These are phyloP conservation scores for Clarireedia sp. DNA, from an alignment of 2,329 filamentous ascomycete genomes.

Conservation along the genomic window DNA sequence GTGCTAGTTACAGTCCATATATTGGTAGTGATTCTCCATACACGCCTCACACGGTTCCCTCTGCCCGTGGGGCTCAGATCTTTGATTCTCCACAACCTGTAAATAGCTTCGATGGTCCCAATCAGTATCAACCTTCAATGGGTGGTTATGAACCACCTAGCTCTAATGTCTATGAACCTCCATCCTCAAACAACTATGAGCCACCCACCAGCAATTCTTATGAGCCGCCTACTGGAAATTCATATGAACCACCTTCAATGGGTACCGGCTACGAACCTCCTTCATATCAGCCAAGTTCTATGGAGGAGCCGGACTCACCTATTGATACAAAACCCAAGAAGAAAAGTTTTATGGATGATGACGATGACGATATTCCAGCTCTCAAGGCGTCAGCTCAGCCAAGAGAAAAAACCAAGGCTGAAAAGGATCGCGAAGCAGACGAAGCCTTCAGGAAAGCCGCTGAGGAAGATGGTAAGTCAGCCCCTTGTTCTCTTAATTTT, in stretches of 20 bases:
- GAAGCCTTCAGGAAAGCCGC: slow-evolving; percentile 81
- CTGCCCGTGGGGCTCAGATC: background rate
- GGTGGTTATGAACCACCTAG: slow-evolving; percentile 14
- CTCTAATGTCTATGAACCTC: slow-evolving; percentile 32
- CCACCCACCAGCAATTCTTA: slow-evolving; percentile 18
- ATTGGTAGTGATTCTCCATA: slow-evolving; percentile 8
- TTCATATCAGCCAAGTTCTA: slow-evolving; percentile 46
- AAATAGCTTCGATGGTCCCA: slow-evolving; percentile 13
- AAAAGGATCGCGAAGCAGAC: slow-evolving; percentile 71
- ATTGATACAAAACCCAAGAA: slow-evolving; percentile 47
- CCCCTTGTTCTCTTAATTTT: background rate
- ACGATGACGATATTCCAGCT: slow-evolving; percentile 60
- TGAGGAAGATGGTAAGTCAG: slow-evolving; percentile 58
- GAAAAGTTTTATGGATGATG: slow-evolving; percentile 76
- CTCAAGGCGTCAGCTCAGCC: slow-evolving; percentile 32
- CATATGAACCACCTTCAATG: slow-evolving; percentile 26
- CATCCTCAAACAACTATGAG: slow-evolving; percentile 21
- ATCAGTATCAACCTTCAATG: slow-evolving; percentile 6
- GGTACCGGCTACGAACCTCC: slow-evolving; percentile 34
- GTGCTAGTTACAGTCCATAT: slow-evolving; percentile 17
- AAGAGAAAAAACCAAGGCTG: slow-evolving; percentile 52
- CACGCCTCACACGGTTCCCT: background rate
- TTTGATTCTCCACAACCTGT: slow-evolving; percentile 19
- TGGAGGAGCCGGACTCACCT: slow-evolving; percentile 35
- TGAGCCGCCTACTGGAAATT: slow-evolving; percentile 19